Percentiles rank a stretch among this genome's conserved stretches.
These are phyloP conservation scores for Fulvia fulva DNA, from an alignment of 2,329 filamentous ascomycete species.

Conservation along the genomic window DNA sequence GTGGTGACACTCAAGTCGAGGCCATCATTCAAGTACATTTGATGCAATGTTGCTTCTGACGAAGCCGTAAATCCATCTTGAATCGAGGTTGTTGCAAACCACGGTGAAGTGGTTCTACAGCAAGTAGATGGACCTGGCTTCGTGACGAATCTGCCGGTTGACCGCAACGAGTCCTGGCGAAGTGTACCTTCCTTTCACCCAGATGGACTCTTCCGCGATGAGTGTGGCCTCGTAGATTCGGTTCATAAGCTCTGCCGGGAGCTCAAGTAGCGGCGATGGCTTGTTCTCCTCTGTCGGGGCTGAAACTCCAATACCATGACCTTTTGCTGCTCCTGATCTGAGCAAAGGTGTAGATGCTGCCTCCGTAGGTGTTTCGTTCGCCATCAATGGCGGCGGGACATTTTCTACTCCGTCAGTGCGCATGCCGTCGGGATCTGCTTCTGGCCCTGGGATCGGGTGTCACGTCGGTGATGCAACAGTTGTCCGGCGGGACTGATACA, in stretches of 20 bases:
- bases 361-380: background rate
- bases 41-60: too few relatives aligned
- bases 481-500: too few relatives aligned
- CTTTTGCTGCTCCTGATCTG: background rate
- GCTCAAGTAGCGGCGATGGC: background rate
- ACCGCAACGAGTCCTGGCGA: background rate
- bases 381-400: too few relatives aligned
- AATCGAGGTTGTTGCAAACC: background rate
- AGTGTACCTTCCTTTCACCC: background rate
- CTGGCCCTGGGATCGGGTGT: too few relatives aligned
- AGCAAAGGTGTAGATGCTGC: background rate
- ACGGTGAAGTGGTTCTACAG: background rate
- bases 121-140: background rate
- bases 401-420: too few relatives aligned
- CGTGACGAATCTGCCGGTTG: background rate
- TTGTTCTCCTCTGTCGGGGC: background rate
- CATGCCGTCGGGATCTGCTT: too few relatives aligned
- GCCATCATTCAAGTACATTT: too few relatives aligned
- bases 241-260: background rate
- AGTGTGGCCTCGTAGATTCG: background rate
- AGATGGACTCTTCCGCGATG: background rate
- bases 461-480: too few relatives aligned
- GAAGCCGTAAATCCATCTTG: too few relatives aligned
- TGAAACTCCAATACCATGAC: background rate
- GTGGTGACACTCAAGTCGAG: too few relatives aligned